These are phyloP conservation scores for Fusarium caatingaense DNA, from an alignment of 2,329 filamentous ascomycete genomes.

Conservation along the genomic window DNA sequence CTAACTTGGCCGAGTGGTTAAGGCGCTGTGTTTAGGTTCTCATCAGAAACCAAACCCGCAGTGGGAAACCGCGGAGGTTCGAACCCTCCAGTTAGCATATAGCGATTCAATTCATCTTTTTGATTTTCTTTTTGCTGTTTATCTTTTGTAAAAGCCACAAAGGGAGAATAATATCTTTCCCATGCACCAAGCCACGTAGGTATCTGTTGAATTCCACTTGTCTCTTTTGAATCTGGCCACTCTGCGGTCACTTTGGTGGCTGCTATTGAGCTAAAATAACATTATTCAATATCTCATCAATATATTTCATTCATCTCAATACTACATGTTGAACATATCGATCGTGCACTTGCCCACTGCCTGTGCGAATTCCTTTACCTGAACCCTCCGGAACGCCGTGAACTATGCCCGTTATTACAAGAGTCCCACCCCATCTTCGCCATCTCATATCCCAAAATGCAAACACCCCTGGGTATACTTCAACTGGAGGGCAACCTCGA, in stretches of 20 bases:
- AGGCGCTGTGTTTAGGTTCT: constrained; percentile 44
- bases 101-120: constrained; percentile 6
- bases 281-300: background rate
- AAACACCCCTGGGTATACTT: constrained; percentile 46
- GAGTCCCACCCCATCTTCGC: constrained; percentile 34
- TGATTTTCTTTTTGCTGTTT: background rate
- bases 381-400: constrained; percentile 42
- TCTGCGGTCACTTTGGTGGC: background rate
- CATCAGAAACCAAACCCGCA: constrained; percentile 41
- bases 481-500: constrained; percentile 23
- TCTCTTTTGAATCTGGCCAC: background rate
- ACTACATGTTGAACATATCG: constrained; percentile 17
- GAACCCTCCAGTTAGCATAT: constrained; percentile 42
- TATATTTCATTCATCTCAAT: constrained; percentile 34
- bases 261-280: background rate
- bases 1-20: constrained; percentile 44
- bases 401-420: constrained; percentile 40
- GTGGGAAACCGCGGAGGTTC: constrained; percentile 44
- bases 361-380: constrained; percentile 37
- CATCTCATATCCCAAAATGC: constrained; percentile 36
- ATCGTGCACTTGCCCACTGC: constrained; percentile 47
- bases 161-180: background rate
- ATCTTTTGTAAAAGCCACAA: background rate
- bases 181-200: background rate
- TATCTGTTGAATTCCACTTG: background rate